Evolutionary conservation across 108 stramenopile species (phyloP).

Genomic region (Nitzschia palea): DNA sequence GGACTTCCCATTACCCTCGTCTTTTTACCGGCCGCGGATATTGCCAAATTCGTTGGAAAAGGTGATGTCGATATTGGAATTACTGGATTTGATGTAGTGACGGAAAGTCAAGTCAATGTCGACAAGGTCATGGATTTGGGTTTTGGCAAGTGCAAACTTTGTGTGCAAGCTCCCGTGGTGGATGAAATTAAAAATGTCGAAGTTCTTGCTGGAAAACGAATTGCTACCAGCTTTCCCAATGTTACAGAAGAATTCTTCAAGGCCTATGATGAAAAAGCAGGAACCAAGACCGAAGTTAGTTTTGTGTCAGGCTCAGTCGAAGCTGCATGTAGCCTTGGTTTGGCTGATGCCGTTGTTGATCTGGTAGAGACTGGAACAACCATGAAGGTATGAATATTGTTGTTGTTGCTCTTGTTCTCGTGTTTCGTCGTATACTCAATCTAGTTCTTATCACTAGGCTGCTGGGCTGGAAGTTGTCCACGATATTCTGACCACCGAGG

Average conservation of each 20-base stretch:
- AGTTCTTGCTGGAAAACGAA: conserved; percentile 86
- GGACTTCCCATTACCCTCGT: conserved; percentile 90
- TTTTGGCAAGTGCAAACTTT: conserved; percentile 94
- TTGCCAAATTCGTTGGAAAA: conserved; percentile 95
- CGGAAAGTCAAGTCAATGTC: conserved; percentile 79
- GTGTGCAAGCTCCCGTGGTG: conserved; percentile 90
- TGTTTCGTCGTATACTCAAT: neutral
- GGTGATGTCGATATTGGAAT: conserved; percentile 97
- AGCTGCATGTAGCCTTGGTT: conserved; percentile 93
- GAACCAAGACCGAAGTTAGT: conserved; percentile 76
- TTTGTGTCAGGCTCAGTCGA: conserved; percentile 96
- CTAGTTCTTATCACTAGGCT: conserved; percentile 53
- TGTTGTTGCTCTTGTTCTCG: neutral
- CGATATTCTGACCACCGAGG: conserved; percentile 79
- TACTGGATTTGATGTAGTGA: conserved; percentile 88
- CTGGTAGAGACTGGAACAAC: conserved; percentile 98
- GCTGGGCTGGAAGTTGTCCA: conserved; percentile 94
- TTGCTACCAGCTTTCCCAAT: conserved; percentile 93
- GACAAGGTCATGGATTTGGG: conserved; percentile 89
- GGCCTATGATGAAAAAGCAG: conserved; percentile 65
- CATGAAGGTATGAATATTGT: conserved; percentile 78
- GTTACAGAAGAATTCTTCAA: conserved; percentile 89
- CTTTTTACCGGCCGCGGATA: conserved; percentile 95
- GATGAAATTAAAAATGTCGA: conserved; percentile 70
- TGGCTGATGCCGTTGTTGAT: conserved; percentile 98